Evolutionary conservation across 495 filamentous ascomycete genomes (phyloP).

Genomic region (Daldinia loculata): DNA sequence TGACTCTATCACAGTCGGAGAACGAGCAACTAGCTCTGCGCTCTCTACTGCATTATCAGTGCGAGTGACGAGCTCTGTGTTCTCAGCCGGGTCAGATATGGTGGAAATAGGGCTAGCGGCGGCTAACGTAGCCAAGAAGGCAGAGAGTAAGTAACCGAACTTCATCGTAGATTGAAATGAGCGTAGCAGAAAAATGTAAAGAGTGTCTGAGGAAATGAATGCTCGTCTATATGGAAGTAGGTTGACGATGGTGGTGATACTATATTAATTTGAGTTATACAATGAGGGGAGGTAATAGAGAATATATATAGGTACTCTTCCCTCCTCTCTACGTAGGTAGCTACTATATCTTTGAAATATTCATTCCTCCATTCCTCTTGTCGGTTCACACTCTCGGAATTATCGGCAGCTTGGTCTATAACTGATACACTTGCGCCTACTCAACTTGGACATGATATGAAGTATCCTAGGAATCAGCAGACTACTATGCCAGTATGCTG

Average conservation of each 20-base stretch:
- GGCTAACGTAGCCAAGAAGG: conserved; percentile 32
- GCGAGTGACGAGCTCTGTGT: background rate
- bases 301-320: background rate
- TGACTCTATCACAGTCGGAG: conserved; percentile 2
- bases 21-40: background rate
- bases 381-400: background rate
- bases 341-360: too few species aligned
- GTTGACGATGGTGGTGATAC: background rate
- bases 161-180: conserved; percentile 23
- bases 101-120: conserved; percentile 30
- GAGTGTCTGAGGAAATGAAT: background rate
- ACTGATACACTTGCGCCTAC: background rate
- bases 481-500: background rate
- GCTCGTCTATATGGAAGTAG: background rate
- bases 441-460: background rate
- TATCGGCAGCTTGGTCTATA: background rate
- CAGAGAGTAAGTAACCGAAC: conserved; percentile 22
- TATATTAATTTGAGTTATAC: background rate
- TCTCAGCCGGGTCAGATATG: conserved; percentile 4
- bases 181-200: background rate
- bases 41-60: background rate
- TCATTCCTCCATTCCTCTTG: background rate
- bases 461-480: background rate
- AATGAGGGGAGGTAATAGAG: background rate
- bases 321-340: too few species aligned